Conservation (phyloP, 345 rosid species). For the Trapa bicornis region DNA sequence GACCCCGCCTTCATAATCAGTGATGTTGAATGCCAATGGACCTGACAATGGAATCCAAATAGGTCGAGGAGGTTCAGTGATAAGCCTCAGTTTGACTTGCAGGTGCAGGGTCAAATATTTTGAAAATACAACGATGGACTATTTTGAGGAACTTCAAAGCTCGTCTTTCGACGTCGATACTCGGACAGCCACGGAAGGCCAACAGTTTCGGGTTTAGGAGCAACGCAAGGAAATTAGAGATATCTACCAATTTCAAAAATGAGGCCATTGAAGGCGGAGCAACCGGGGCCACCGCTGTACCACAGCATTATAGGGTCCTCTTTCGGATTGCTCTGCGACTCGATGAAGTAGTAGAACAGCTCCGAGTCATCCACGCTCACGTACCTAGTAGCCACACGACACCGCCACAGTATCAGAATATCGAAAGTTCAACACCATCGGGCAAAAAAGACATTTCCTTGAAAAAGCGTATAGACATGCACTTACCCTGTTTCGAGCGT, state of each 20-base stretch:
- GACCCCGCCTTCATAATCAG: slow-evolving; percentile 21
- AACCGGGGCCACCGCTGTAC: slow-evolving; percentile 34
- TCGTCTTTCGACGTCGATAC: not conserved
- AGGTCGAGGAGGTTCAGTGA: too few relatives aligned
- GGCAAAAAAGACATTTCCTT: too few relatives aligned
- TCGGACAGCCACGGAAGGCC: not conserved
- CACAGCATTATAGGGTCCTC: slow-evolving; percentile 27
- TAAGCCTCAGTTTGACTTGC: not conserved
- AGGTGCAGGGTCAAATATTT: not conserved
- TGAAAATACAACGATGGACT: too few relatives aligned
- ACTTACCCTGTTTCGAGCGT: slow-evolving; percentile 25
- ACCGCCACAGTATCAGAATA: too few relatives aligned
- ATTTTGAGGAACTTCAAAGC: not conserved
- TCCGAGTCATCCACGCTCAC: slow-evolving; percentile 15
- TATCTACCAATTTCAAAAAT: slow-evolving; percentile 19
- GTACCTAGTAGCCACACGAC: slow-evolving; percentile 13
- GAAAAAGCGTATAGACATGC: too few relatives aligned
- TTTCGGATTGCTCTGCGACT: slow-evolving; percentile 18
- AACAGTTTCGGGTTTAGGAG: too few relatives aligned
- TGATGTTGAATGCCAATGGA: slow-evolving; percentile 20
- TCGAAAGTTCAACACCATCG: too few relatives aligned
- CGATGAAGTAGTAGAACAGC: slow-evolving; percentile 22
- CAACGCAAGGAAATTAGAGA: not conserved
- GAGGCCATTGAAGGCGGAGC: slow-evolving; percentile 24
- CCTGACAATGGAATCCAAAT: slow-evolving; percentile 9